A percentile compares a stretch with the other conserved stretches of the same genome.
Evolutionary conservation across 2,329 filamentous ascomycete genomes (phyloP).

Genomic region (Allantophomopsis lycopodina): DNA sequence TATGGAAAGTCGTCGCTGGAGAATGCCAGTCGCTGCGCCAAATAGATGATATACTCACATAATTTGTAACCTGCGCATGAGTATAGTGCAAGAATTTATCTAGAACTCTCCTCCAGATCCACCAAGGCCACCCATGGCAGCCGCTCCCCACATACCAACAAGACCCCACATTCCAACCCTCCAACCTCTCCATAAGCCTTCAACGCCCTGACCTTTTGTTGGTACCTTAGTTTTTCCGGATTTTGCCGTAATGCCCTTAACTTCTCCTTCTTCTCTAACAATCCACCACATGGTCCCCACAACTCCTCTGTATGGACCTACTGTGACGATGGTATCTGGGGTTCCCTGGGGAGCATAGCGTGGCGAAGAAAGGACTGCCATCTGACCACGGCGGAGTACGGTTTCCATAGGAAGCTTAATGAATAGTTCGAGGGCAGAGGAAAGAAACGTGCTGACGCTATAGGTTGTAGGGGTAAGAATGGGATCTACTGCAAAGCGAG

Average conservation of each 20-base stretch:
- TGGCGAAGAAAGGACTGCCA: conserved; percentile 50
- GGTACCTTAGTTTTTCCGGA: conserved; percentile 2
- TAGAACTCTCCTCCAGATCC: conserved; percentile 17
- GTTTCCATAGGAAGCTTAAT: conserved; percentile 86
- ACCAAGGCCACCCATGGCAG: conserved; percentile 13
- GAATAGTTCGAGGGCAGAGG: conserved; percentile 68
- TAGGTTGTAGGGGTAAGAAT: conserved; percentile 71
- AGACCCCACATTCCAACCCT: conserved; percentile 40
- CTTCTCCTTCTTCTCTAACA: conserved; percentile 61
- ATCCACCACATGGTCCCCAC: conserved; percentile 88
- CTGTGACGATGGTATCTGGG: conserved; percentile 64
- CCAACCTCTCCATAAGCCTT: conserved; percentile 43
- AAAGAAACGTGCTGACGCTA: conserved; percentile 68
- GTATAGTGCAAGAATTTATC: no score
- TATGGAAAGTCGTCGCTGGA: no score
- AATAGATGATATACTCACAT: no score
- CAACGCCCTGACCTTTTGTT: conserved; percentile 34
- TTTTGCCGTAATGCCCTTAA: background rate
- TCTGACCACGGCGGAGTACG: conserved; percentile 77
- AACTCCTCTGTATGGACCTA: conserved; percentile 73
- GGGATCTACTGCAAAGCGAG: conserved; percentile 73
- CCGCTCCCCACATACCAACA: conserved; percentile 31
- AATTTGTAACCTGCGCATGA: no score
- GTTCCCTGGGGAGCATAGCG: conserved; percentile 26
- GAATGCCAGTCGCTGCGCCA: no score